A percentile compares a stretch with the other conserved stretches of the same genome.
Evolutionary conservation across 1,284 basidiomycete species (phyloP).

Genomic region (Boletus holoroseus): DNA sequence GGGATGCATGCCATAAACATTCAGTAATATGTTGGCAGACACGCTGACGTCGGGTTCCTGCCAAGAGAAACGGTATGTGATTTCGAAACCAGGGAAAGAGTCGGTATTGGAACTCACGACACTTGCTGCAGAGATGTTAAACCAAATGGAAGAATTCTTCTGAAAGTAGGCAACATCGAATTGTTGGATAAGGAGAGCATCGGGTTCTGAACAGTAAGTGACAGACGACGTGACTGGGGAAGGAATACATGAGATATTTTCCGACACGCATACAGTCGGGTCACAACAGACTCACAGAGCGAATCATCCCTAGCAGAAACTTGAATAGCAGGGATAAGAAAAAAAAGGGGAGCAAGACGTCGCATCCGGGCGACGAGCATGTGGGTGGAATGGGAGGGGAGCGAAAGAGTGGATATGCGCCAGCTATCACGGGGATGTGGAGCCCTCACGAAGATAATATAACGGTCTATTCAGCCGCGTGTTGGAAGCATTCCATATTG

Average conservation of each 20-base stretch:
- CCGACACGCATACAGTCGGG: background rate
- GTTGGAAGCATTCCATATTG: slow-evolving; percentile 29
- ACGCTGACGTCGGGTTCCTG: slow-evolving; percentile 74
- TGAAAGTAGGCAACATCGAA: slow-evolving; percentile 76
- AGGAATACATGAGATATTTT: slow-evolving; percentile 1
- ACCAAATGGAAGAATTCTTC: slow-evolving; percentile 63
- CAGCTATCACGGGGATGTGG: slow-evolving; percentile 28
- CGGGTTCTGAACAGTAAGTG: slow-evolving; percentile 80
- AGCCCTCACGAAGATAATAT: slow-evolving; percentile 20
- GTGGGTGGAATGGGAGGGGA: slow-evolving; percentile 22
- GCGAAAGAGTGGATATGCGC: slow-evolving; percentile 23
- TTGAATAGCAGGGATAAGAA: slow-evolving; percentile 40
- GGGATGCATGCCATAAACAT: slow-evolving; percentile 75
- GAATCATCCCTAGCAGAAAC: slow-evolving; percentile 47
- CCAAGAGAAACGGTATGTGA: slow-evolving; percentile 27
- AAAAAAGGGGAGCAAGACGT: slow-evolving; percentile 41
- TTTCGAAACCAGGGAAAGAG: slow-evolving; percentile 18
- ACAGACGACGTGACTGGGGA: slow-evolving; percentile 75
- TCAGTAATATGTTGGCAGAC: slow-evolving; percentile 71
- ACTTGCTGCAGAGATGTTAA: slow-evolving; percentile 70
- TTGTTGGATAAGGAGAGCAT: slow-evolving; percentile 72
- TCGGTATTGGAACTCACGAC: slow-evolving; percentile 46
- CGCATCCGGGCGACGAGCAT: slow-evolving; percentile 74
- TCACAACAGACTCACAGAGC: slow-evolving; percentile 47
- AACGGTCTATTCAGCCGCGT: slow-evolving; percentile 24